These are phyloP conservation scores for Apiotrichum sp. DNA, from an alignment of 1,284 basidiomycete species.

Conservation along the genomic window DNA sequence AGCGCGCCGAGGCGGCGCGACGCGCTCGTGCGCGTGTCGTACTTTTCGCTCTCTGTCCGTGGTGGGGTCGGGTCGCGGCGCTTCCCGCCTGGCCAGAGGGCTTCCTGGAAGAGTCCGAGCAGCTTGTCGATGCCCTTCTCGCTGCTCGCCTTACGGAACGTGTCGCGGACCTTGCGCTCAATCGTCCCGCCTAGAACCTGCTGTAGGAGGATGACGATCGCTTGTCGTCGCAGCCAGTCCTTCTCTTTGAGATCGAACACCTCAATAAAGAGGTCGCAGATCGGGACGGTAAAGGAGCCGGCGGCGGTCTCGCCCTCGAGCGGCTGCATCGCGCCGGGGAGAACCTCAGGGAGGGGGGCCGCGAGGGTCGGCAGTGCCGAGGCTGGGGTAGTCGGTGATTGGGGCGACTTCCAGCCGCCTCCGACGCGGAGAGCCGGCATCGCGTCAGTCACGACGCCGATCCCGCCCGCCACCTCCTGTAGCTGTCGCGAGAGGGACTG, in stretches of 20 bases:
- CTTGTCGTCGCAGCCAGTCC: conserved; percentile 92
- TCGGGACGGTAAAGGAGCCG: conserved; percentile 81
- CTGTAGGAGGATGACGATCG: conserved; percentile 91
- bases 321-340: conserved; percentile 50
- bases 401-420: not conserved
- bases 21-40: conserved; percentile 72
- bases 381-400: not conserved
- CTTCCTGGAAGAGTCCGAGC: conserved; percentile 62
- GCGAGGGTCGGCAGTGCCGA: not conserved
- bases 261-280: conserved; percentile 86
- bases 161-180: conserved; percentile 78
- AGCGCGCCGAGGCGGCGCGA: conserved; percentile 70
- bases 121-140: conserved; percentile 63
- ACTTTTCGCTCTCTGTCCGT: conserved; percentile 73
- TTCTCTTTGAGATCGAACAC: conserved; percentile 91
- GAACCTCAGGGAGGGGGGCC: not conserved
- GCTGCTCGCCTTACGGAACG: conserved; percentile 56
- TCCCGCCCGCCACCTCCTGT: conserved; percentile 70
- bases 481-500: conserved; percentile 68
- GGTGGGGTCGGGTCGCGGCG: conserved; percentile 57
- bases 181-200: conserved; percentile 92
- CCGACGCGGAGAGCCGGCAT: conserved; percentile 9
- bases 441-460: conserved; percentile 69
- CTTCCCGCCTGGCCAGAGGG: conserved; percentile 75
- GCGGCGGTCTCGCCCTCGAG: conserved; percentile 73